These are phyloP conservation scores for Hanseniaspora guilliermondii DNA, from an alignment of 805 yeast species.

Conservation along the genomic window DNA sequence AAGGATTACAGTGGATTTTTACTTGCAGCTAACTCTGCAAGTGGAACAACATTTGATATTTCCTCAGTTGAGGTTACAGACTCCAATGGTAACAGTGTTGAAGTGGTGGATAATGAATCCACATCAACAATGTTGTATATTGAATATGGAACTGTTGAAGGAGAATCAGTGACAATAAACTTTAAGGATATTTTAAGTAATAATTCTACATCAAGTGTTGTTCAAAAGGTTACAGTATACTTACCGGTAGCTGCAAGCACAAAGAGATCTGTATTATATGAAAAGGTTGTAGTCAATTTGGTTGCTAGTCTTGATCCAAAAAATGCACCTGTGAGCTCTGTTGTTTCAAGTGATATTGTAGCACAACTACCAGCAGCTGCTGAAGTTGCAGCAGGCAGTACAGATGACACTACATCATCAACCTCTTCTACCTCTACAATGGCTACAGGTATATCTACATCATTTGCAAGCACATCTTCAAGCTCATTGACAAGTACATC, in stretches of 20 bases:
- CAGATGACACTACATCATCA: not conserved
- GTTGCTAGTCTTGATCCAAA: not conserved
- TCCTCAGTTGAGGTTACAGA: not conserved
- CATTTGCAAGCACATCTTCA: not conserved
- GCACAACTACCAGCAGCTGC: not conserved
- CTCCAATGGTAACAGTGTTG: not conserved
- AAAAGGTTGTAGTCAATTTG: not conserved
- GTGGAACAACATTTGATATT: not conserved
- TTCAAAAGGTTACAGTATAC: not conserved
- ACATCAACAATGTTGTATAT: not conserved
- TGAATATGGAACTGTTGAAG: not conserved
- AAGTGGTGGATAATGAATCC: not conserved
- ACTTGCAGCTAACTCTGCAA: not conserved
- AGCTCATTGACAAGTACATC: not conserved
- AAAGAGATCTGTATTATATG: not conserved
- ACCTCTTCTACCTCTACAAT: not conserved
- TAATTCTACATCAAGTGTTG: not conserved
- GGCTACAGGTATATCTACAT: not conserved
- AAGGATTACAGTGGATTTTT: not conserved
- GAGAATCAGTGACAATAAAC: not conserved
- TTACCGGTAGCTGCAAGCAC: not conserved
- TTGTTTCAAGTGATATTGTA: not conserved
- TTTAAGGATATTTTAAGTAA: not conserved
- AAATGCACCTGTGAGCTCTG: not conserved
- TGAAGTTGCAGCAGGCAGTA: not conserved